These are phyloP conservation scores for Colletotrichum sp. DNA, from an alignment of 2,329 filamentous ascomycete genomes.

Conservation along the genomic window DNA sequence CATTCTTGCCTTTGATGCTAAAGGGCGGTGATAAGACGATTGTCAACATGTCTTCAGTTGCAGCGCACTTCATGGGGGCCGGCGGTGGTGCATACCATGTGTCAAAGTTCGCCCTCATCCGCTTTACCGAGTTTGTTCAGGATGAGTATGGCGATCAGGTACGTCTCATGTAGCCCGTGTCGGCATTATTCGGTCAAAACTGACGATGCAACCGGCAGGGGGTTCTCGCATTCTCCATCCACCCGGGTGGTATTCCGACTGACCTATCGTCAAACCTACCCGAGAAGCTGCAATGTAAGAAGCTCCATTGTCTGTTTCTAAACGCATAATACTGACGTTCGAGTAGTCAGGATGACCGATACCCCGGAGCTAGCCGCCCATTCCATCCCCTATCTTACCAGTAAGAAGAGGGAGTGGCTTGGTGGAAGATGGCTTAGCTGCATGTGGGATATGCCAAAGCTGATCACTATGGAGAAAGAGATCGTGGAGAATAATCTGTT, in stretches of 20 bases:
- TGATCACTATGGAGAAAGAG: constrained; percentile 4
- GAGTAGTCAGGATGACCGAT: constrained; percentile 19
- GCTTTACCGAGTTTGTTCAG: constrained; percentile 54
- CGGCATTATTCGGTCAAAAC: not conserved
- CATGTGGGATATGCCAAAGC: constrained; percentile 22
- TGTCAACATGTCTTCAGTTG: constrained; percentile 52
- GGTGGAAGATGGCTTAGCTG: constrained; percentile 20
- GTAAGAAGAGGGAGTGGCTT: constrained; percentile 11
- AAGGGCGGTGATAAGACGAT: constrained; percentile 42
- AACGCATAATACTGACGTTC: not conserved
- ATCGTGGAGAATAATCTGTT: constrained; percentile 2
- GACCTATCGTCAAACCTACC: constrained; percentile 27
- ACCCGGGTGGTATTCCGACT: constrained; percentile 45
- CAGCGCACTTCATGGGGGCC: constrained; percentile 36
- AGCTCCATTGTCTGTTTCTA: rapidly evolving
- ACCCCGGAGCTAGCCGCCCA: constrained; percentile 19
- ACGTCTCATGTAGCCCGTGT: not conserved
- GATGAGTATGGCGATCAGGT: constrained; percentile 43
- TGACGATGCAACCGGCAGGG: constrained; percentile 30
- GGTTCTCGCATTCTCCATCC: constrained; percentile 42
- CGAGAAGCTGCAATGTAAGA: constrained; percentile 16
- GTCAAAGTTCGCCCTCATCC: constrained; percentile 53
- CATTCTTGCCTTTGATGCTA: constrained; percentile 54
- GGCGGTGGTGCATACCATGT: constrained; percentile 49
- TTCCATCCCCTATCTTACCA: constrained; percentile 16